These are phyloP conservation scores for Talaromyces sp. DNA, from an alignment of 2,329 filamentous ascomycete genomes.

Conservation along the genomic window DNA sequence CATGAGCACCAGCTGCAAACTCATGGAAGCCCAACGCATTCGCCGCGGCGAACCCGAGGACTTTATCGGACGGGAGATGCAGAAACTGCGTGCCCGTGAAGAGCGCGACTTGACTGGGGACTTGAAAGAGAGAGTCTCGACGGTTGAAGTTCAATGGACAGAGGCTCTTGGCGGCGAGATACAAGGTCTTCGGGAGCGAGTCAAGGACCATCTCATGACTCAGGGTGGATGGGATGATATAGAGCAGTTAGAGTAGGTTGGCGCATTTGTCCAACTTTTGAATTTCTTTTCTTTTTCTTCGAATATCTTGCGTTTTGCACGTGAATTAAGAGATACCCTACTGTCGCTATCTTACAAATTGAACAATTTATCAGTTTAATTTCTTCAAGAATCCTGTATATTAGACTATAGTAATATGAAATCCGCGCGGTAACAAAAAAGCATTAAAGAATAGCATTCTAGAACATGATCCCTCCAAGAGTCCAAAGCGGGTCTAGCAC, in stretches of 20 bases:
- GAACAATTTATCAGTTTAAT: not conserved
- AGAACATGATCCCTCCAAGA: no score
- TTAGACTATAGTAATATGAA: no score
- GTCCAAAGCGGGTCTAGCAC: not conserved
- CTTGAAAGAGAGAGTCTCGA: constrained; percentile 85
- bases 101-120: constrained; percentile 72
- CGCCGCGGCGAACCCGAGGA: constrained; percentile 41
- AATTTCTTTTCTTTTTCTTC: constrained; percentile 6
- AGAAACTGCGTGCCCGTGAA: constrained; percentile 61
- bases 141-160: constrained; percentile 87
- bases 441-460: no score
- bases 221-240: constrained; percentile 87
- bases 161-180: constrained; percentile 79
- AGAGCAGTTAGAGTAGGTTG: constrained; percentile 47
- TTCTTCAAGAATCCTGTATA: no score
- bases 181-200: constrained; percentile 66
- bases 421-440: no score
- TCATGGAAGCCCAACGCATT: constrained; percentile 62
- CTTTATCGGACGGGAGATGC: constrained; percentile 44
- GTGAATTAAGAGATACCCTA: constrained; percentile 9
- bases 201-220: constrained; percentile 67
- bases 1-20: constrained; percentile 62
- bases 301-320: not conserved
- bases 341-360: constrained; percentile 10
- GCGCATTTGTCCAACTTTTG: constrained; percentile 26